These are phyloP conservation scores for Globisporangium cylindrosporum DNA, from an alignment of 352 stramenopile species.

Conservation along the genomic window DNA sequence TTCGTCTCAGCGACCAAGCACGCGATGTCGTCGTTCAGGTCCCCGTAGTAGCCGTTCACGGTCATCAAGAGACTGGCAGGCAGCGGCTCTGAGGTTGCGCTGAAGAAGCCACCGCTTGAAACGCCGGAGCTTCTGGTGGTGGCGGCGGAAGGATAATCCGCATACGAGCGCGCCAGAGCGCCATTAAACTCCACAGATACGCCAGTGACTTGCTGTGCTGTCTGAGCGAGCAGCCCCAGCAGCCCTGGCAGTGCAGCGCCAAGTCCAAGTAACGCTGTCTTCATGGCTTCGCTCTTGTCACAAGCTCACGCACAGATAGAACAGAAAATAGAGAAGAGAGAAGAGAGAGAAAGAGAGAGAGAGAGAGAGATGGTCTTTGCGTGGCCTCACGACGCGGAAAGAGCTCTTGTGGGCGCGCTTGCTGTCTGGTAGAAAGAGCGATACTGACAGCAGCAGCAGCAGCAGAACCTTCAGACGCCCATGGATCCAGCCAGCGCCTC, in stretches of 20 bases:
- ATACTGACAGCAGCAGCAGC: not conserved
- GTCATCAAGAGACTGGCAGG: slow-evolving; percentile 13
- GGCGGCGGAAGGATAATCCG: not conserved
- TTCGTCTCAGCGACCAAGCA: slow-evolving; percentile 12
- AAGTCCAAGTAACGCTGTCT: not conserved
- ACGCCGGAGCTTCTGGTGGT: not conserved
- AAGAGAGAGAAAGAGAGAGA: too few relatives aligned
- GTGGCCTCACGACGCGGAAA: not conserved
- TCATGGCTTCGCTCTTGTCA: not conserved
- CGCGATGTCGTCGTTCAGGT: slow-evolving; percentile 7
- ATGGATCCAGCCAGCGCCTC: not conserved
- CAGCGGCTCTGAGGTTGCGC: slow-evolving; percentile 1
- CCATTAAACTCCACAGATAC: slow-evolving; percentile 13
- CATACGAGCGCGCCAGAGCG: slow-evolving; percentile 12
- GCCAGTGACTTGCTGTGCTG: not conserved
- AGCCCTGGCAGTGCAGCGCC: not conserved
- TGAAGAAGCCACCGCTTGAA: slow-evolving; percentile 1
- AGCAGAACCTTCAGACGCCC: too few relatives aligned
- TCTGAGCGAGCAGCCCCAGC: not conserved
- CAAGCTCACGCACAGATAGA: too few relatives aligned
- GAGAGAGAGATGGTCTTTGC: too few relatives aligned
- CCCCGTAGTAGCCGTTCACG: slow-evolving; percentile 15
- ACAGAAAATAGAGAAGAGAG: too few relatives aligned
- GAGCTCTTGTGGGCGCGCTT: not conserved
- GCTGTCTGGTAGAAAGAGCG: not conserved